Conservation (phyloP, 805 yeast species). For the Wickerhamiella azyma region DNA sequence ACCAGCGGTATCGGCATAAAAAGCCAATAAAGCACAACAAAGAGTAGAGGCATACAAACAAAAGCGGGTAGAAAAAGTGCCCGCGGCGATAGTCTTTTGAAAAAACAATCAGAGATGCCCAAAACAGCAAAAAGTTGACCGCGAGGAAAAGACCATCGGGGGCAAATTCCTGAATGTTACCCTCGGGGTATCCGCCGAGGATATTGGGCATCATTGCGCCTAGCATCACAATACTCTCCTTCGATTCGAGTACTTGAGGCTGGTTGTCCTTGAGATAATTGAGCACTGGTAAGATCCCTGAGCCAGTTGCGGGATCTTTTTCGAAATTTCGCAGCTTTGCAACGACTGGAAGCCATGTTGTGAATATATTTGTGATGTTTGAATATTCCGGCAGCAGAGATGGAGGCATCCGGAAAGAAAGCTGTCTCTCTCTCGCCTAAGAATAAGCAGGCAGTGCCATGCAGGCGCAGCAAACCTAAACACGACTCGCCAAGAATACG, state of each 20-base stretch:
- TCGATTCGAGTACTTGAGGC: not conserved
- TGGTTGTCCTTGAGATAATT: not conserved
- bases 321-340: not conserved
- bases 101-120: slow-evolving; percentile 37
- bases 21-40: slow-evolving; percentile 44
- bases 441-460: no score
- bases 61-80: slow-evolving; percentile 44
- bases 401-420: not conserved
- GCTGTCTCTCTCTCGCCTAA: not conserved
- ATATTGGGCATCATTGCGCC: slow-evolving; percentile 22
- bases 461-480: not conserved
- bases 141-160: not conserved
- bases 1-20: slow-evolving; percentile 46
- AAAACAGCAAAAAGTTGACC: slow-evolving; percentile 21
- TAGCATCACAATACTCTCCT: not conserved
- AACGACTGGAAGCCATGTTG: not conserved
- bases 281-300: not conserved
- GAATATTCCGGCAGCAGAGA: not conserved
- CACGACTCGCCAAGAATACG: no score
- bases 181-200: slow-evolving; percentile 42
- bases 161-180: slow-evolving; percentile 26
- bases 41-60: slow-evolving; percentile 42
- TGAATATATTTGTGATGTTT: not conserved
- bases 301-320: not conserved
- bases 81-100: slow-evolving; percentile 37